A percentile compares a stretch with the other conserved stretches of the same genome.
phyloP scores from a whole-genome alignment of 495 filamentous ascomycete species.

The Penicillium macrosclerotiorum region DNA sequence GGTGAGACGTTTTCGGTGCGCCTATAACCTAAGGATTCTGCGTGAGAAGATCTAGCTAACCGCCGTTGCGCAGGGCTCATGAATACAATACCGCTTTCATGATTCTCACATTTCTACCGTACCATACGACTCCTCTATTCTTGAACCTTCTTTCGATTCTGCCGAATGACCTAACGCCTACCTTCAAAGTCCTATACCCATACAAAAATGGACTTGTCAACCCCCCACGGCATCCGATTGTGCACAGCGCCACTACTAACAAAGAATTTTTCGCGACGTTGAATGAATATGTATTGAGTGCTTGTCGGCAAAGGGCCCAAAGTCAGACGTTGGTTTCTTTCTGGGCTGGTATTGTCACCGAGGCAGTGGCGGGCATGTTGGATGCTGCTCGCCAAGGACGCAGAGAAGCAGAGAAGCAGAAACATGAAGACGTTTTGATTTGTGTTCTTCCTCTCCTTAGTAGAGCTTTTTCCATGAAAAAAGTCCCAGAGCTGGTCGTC shows the following conservation, averaged over 20 bases:
- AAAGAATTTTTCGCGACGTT: constrained; percentile 65
- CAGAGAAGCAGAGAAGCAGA: constrained; percentile 61
- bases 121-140: constrained; percentile 80
- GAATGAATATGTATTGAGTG: constrained; percentile 70
- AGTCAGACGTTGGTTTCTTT: constrained; percentile 77
- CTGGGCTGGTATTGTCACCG: constrained; percentile 80
- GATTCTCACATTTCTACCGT: constrained; percentile 88
- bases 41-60: constrained; percentile 27
- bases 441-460: constrained; percentile 73
- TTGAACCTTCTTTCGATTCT: constrained; percentile 78
- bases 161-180: constrained; percentile 63
- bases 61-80: constrained; percentile 62
- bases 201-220: constrained; percentile 72
- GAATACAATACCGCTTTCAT: constrained; percentile 80
- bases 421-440: constrained; percentile 75
- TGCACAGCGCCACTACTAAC: constrained; percentile 75
- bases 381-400: constrained; percentile 71
- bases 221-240: constrained; percentile 74
- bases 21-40: not conserved
- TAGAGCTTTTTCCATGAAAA: constrained; percentile 68
- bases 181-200: constrained; percentile 81
- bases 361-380: constrained; percentile 76
- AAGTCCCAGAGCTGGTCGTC: constrained; percentile 71
- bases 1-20: constrained; percentile 83
- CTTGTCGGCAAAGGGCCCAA: constrained; percentile 63